Percentiles rank a stretch among this genome's conserved stretches.
Evolutionary conservation across 768 basidiomycete genomes (phyloP).

Genomic region (Mycena crocata): DNA sequence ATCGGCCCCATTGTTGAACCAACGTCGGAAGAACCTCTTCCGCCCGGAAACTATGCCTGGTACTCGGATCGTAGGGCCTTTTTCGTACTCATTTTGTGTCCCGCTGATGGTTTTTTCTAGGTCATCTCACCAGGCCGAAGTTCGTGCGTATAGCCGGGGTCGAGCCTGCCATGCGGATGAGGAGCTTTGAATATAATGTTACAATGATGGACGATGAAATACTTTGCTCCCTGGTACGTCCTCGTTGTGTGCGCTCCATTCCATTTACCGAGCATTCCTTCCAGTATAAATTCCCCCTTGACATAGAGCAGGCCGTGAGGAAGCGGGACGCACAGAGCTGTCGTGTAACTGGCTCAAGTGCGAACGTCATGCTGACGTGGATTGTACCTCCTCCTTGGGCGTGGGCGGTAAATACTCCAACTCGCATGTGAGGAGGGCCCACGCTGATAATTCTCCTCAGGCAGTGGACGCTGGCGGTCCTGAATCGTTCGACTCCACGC

Average conservation of each 20-base stretch:
- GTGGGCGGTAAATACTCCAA: conserved; percentile 1
- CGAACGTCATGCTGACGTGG: neutral
- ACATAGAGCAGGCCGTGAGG: neutral
- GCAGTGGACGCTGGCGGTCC: neutral
- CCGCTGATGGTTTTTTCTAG: neutral
- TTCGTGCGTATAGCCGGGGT: neutral
- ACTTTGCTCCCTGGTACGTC: neutral
- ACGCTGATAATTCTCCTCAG: neutral
- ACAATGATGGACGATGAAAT: neutral
- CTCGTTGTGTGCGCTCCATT: neutral
- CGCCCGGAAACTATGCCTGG: conserved; percentile 19
- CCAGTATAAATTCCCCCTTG: conserved; percentile 14
- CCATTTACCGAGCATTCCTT: neutral
- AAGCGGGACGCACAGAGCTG: conserved; percentile 1
- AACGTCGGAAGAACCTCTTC: neutral
- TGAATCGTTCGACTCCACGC: neutral
- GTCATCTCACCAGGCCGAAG: neutral
- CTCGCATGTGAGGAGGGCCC: neutral
- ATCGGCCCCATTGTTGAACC: conserved; percentile 5
- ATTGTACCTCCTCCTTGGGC: conserved; percentile 15
- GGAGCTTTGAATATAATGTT: conserved; percentile 2
- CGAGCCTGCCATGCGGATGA: neutral
- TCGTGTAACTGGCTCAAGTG: neutral
- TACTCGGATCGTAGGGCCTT: conserved; percentile 6
- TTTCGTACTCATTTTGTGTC: neutral